Conservation (phyloP, 371 early-diverging fungal genomes). For the Syncephalastrum monosporum region DNA sequence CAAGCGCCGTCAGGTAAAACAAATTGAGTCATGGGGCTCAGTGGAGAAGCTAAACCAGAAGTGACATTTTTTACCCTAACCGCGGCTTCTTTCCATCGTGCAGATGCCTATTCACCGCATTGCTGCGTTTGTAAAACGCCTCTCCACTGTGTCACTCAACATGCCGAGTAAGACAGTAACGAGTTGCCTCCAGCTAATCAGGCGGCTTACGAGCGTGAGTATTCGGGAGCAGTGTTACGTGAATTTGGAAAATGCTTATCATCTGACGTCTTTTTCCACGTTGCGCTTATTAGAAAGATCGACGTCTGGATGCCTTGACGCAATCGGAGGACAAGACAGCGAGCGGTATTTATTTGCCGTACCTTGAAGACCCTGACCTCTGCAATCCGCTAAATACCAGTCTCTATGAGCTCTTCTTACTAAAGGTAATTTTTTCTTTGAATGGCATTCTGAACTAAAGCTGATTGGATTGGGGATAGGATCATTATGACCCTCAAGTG, state of each 20-base stretch:
- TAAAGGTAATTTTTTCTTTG: conserved; percentile 51
- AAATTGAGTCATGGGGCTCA: no score
- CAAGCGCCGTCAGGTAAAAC: conserved; percentile 66
- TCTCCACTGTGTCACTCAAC: conserved; percentile 53
- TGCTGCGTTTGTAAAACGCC: conserved; percentile 70
- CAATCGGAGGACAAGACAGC: conserved; percentile 81
- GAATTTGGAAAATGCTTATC: conserved; percentile 14
- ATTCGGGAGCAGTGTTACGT: conserved; percentile 18
- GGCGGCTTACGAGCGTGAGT: conserved; percentile 35
- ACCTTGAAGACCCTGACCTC: conserved; percentile 89
- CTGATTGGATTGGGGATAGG: conserved; percentile 28
- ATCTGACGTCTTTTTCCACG: conserved; percentile 13
- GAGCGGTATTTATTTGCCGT: conserved; percentile 75
- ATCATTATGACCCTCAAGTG: conserved; percentile 80
- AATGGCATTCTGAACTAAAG: background rate
- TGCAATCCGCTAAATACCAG: conserved; percentile 92
- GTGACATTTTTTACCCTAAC: no score
- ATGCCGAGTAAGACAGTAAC: conserved; percentile 46
- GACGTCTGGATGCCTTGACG: conserved; percentile 76
- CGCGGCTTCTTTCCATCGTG: background rate
- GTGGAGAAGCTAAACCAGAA: no score
- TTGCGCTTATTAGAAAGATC: conserved; percentile 50
- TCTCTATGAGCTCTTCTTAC: conserved; percentile 79
- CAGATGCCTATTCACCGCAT: conserved; percentile 69
- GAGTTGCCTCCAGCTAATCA: conserved; percentile 34